Evolutionary conservation across 371 early-diverging fungal genomes (phyloP).

Genomic region (Mortierella sp.): DNA sequence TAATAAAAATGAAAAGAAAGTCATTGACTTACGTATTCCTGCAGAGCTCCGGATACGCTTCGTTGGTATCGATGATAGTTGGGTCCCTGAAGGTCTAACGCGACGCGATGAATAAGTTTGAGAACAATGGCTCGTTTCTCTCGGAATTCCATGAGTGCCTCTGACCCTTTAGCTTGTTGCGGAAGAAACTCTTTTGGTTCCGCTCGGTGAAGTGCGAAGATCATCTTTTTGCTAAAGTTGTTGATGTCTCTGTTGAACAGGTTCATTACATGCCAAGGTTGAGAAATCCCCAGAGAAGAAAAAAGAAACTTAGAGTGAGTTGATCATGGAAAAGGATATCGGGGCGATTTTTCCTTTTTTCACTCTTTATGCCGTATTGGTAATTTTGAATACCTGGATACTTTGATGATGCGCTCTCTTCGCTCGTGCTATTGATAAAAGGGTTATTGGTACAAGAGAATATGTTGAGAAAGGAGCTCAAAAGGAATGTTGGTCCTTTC

Average conservation of each 20-base stretch:
- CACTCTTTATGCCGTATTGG: too few relatives aligned
- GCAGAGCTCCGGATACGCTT: slow-evolving; percentile 62
- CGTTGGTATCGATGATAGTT: slow-evolving; percentile 64
- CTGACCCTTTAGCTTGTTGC: slow-evolving; percentile 26
- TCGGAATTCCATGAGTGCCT: slow-evolving; percentile 56
- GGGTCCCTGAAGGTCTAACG: slow-evolving; percentile 61
- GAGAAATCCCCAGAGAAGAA: background rate
- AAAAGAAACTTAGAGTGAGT: background rate
- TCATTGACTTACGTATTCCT: slow-evolving; percentile 60
- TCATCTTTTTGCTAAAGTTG: slow-evolving; percentile 68
- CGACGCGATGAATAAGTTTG: slow-evolving; percentile 57
- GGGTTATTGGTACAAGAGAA: background rate
- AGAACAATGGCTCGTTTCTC: slow-evolving; percentile 61
- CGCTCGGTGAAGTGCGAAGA: slow-evolving; percentile 71
- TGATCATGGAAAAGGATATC: too few relatives aligned
- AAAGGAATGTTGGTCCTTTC: background rate
- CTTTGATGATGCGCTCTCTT: slow-evolving; percentile 70
- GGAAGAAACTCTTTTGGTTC: slow-evolving; percentile 46
- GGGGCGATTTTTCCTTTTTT: too few relatives aligned
- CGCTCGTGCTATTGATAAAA: slow-evolving; percentile 56
- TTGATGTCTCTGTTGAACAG: slow-evolving; percentile 66
- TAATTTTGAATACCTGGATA: slow-evolving; percentile 56
- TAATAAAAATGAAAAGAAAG: background rate
- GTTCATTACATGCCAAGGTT: background rate
- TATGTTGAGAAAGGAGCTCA: background rate